Evolutionary conservation across 169 alveolate species (phyloP).

Genomic region (Cryptosporidium sp.): DNA sequence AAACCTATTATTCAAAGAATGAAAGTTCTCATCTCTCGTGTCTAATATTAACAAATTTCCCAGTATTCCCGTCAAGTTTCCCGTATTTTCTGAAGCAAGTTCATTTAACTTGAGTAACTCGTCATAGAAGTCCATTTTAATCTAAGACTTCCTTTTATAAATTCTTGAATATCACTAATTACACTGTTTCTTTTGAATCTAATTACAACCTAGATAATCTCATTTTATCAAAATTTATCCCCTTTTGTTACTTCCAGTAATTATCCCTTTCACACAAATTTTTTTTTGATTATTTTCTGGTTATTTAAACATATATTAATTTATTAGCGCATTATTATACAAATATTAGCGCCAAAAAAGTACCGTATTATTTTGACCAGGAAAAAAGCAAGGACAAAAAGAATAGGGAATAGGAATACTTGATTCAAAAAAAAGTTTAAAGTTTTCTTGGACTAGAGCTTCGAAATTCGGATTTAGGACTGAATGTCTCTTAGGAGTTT

Average conservation of each 20-base stretch:
- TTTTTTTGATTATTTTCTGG: background rate
- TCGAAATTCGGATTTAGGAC: background rate
- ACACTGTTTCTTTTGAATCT: background rate
- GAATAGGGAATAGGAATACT: background rate
- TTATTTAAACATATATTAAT: background rate
- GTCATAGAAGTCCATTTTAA: constrained; percentile 24
- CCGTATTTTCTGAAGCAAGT: background rate
- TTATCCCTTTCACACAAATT: background rate
- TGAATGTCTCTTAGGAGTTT: background rate
- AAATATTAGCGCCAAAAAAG: background rate
- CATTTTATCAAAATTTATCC: background rate
- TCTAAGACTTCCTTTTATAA: background rate
- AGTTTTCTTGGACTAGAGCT: background rate
- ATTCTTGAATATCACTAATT: background rate
- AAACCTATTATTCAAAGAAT: constrained; percentile 26
- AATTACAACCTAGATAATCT: background rate
- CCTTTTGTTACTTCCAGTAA: background rate
- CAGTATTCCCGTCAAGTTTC: constrained; percentile 17
- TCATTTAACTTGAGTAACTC: constrained; percentile 28
- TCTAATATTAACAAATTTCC: constrained; percentile 15
- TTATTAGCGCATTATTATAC: constrained; percentile 1
- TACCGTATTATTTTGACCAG: constrained; percentile 7
- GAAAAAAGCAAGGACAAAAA: constrained; percentile 1
- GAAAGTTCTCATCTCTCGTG: constrained; percentile 54
- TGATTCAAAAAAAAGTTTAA: background rate